These are phyloP conservation scores for Neopestalotiopsis rosae DNA, from an alignment of 2,329 filamentous ascomycete species.

Conservation along the genomic window DNA sequence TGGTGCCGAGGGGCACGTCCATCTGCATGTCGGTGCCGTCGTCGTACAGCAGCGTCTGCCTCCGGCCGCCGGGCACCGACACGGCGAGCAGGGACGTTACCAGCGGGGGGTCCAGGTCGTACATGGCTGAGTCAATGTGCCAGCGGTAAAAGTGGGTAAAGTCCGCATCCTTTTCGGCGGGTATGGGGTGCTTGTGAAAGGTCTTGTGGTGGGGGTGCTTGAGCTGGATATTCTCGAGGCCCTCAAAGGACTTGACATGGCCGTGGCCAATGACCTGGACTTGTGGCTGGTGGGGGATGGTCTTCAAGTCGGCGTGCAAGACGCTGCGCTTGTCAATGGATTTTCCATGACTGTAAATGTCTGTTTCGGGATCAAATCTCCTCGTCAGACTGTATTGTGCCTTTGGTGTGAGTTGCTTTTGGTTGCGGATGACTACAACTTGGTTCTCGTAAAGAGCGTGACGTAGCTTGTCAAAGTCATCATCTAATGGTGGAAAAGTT, in stretches of 20 bases:
- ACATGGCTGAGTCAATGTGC: conserved; percentile 81
- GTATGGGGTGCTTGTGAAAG: conserved; percentile 71
- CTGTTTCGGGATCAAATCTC: conserved; percentile 70
- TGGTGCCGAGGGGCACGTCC: conserved; percentile 74
- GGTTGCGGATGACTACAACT: conserved; percentile 73
- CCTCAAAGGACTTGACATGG: conserved; percentile 70
- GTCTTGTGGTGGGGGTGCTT: conserved; percentile 79
- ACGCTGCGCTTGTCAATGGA: conserved; percentile 71
- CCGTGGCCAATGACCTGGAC: conserved; percentile 83
- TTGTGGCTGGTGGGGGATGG: conserved; percentile 78
- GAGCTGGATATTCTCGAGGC: conserved; percentile 69
- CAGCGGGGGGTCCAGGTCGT: conserved; percentile 74
- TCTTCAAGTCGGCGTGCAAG: conserved; percentile 80
- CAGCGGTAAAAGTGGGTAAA: conserved; percentile 71
- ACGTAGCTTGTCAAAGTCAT: conserved; percentile 67
- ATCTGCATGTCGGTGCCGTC: conserved; percentile 71
- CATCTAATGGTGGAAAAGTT: conserved; percentile 47
- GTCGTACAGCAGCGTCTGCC: conserved; percentile 74
- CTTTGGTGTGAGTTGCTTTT: conserved; percentile 66
- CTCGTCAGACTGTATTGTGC: conserved; percentile 77
- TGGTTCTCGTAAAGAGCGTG: conserved; percentile 71
- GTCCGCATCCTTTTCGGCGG: conserved; percentile 52
- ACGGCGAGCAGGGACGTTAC: conserved; percentile 78
- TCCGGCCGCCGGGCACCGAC: conserved; percentile 69
- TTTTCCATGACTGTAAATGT: conserved; percentile 78